Conservation (phyloP, 163 green algal species). For the Scenedesmus sp. region DNA sequence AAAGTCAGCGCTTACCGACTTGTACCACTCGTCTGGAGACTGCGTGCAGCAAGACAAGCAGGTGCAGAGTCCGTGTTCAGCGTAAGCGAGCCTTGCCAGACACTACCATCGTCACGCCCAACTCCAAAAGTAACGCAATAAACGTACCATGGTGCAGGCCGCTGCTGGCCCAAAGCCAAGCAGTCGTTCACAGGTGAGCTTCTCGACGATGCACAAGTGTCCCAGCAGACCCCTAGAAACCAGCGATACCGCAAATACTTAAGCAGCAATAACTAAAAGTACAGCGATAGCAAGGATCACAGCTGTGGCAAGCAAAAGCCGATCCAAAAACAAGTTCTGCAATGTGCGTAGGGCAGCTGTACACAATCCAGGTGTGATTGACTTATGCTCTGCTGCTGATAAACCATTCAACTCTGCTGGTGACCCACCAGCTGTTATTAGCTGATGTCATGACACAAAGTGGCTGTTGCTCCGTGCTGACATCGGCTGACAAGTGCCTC, state of each 20-base stretch:
- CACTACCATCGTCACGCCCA: background rate
- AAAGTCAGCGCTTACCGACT: constrained; percentile 52
- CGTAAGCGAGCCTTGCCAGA: background rate
- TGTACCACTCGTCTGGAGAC: constrained; percentile 69
- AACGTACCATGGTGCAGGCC: background rate
- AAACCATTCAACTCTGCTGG: background rate
- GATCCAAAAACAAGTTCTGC: background rate
- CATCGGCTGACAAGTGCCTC: background rate
- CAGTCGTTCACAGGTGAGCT: background rate
- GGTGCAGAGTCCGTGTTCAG: background rate
- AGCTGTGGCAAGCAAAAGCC: background rate
- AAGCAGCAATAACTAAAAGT: background rate
- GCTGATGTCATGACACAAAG: background rate
- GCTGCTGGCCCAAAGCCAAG: background rate
- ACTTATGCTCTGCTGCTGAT: background rate
- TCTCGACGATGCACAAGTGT: background rate
- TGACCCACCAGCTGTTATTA: background rate
- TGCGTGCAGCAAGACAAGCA: constrained; percentile 16
- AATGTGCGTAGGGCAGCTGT: background rate
- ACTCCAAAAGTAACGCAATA: background rate
- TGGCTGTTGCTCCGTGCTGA: background rate
- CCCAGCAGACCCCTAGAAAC: background rate
- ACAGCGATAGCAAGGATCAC: background rate
- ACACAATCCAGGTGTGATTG: no score
- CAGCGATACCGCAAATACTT: background rate